Percentiles rank a stretch among this genome's conserved stretches.
Conservation (phyloP, 495 filamentous ascomycete species). For the Hypoxylon perforatum region DNA sequence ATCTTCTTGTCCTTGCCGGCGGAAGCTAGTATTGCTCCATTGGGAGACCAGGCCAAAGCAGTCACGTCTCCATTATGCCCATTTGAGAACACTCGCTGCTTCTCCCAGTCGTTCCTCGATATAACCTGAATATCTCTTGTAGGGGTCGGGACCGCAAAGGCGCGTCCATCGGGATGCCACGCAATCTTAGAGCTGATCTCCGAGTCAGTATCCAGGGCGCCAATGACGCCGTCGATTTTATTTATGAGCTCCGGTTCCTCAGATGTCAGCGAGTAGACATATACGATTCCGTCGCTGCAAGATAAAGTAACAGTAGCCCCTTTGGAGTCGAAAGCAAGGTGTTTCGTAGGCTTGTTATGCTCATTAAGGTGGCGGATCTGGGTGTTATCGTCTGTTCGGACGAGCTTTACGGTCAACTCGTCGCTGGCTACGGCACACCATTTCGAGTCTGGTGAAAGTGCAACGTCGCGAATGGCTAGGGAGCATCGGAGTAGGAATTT, state of each 20-base stretch:
- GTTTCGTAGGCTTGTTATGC: conserved; percentile 85
- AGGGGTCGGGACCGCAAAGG: conserved; percentile 85
- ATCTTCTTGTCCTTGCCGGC: conserved; percentile 86
- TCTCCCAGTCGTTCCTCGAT: conserved; percentile 86
- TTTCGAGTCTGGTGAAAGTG: conserved; percentile 80
- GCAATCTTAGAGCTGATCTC: conserved; percentile 79
- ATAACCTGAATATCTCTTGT: conserved; percentile 88
- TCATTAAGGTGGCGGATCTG: conserved; percentile 80
- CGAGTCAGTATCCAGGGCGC: conserved; percentile 77
- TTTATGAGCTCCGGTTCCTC: conserved; percentile 83
- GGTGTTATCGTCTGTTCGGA: conserved; percentile 80
- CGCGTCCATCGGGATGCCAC: conserved; percentile 96
- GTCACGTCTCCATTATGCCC: conserved; percentile 90
- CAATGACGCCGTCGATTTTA: conserved; percentile 88
- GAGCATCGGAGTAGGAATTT: conserved; percentile 83
- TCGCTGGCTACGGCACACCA: conserved; percentile 98
- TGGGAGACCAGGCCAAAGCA: conserved; percentile 90
- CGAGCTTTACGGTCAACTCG: conserved; percentile 89
- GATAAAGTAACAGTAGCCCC: conserved; percentile 82
- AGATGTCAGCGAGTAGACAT: conserved; percentile 84
- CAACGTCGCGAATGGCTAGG: conserved; percentile 85
- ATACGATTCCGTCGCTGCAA: conserved; percentile 86
- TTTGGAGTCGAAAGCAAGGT: conserved; percentile 87
- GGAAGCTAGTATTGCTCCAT: conserved; percentile 86
- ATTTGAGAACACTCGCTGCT: conserved; percentile 77